Evolutionary conservation across 1,284 basidiomycete species (phyloP).

Genomic region (Fomes fomentarius): DNA sequence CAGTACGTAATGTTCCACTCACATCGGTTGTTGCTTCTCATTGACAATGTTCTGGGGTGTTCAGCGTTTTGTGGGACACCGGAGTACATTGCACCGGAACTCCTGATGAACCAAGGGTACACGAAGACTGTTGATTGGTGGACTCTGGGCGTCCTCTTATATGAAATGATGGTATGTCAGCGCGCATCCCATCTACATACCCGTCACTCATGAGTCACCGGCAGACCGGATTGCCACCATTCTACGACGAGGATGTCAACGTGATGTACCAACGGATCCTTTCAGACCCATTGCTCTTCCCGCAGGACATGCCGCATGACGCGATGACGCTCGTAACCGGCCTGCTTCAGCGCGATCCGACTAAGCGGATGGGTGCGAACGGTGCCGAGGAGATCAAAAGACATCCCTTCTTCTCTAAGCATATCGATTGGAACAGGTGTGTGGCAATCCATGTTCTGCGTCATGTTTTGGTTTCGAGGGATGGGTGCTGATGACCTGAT

Average conservation of each 20-base stretch:
- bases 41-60: slow-evolving; percentile 1
- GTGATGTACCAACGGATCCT: slow-evolving; percentile 98
- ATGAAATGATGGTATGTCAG: slow-evolving; percentile 90
- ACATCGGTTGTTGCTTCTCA: slow-evolving; percentile 4
- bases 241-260: slow-evolving; percentile 99
- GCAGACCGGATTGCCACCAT: slow-evolving; percentile 95
- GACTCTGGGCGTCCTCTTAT: slow-evolving; percentile 97
- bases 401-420: slow-evolving; percentile 94
- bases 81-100: slow-evolving; percentile 96
- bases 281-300: slow-evolving; percentile 93
- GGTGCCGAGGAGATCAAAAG: slow-evolving; percentile 97
- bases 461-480: not conserved
- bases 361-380: slow-evolving; percentile 84
- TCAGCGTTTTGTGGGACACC: slow-evolving; percentile 99
- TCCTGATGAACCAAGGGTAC: slow-evolving; percentile 96
- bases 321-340: slow-evolving; percentile 89
- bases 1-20: slow-evolving; percentile 55
- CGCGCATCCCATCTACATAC: not conserved
- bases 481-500: slow-evolving; percentile 5
- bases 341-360: slow-evolving; percentile 88
- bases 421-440: slow-evolving; percentile 88
- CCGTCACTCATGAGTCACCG: not conserved
- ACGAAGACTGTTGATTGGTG: slow-evolving; percentile 99
- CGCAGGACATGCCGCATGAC: slow-evolving; percentile 87
- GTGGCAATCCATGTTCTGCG: slow-evolving; percentile 18